Conservation (phyloP, 2,329 filamentous ascomycete genomes). For the Alternaria sp. region DNA sequence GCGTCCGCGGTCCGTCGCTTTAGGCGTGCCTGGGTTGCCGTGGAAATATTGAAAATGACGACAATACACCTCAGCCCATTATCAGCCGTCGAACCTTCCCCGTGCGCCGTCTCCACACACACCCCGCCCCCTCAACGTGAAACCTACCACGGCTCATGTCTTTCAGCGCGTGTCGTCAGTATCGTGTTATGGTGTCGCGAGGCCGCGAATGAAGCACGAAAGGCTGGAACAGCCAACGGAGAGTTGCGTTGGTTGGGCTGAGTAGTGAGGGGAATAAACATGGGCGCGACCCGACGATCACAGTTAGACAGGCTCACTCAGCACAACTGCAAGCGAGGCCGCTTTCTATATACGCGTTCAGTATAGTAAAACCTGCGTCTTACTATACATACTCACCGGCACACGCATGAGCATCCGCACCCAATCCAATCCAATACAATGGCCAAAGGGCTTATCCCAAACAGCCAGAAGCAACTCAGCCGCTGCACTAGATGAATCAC, state of each 20-base stretch:
- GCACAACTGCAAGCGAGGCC: background rate
- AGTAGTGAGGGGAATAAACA: background rate
- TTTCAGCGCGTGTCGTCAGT: conserved; percentile 17
- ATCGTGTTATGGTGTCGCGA: conserved; percentile 8
- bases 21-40: conserved; percentile 1
- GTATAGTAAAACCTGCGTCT: background rate
- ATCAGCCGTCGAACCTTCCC: conserved; percentile 8
- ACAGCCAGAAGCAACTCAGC: conserved; percentile 4
- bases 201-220: conserved; percentile 1
- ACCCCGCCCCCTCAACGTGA: conserved; percentile 10
- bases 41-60: background rate
- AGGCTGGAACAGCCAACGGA: background rate
- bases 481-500: conserved; percentile 5
- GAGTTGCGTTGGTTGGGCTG: background rate
- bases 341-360: background rate
- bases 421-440: background rate
- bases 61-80: background rate
- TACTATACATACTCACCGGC: conserved; percentile 5
- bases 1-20: background rate
- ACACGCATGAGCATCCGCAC: background rate
- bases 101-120: background rate
- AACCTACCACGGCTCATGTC: conserved; percentile 12
- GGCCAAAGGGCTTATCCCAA: background rate
- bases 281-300: background rate
- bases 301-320: background rate